Conservation (phyloP, 2,329 filamentous ascomycete species). For the Aspergillus fumigatus region DNA sequence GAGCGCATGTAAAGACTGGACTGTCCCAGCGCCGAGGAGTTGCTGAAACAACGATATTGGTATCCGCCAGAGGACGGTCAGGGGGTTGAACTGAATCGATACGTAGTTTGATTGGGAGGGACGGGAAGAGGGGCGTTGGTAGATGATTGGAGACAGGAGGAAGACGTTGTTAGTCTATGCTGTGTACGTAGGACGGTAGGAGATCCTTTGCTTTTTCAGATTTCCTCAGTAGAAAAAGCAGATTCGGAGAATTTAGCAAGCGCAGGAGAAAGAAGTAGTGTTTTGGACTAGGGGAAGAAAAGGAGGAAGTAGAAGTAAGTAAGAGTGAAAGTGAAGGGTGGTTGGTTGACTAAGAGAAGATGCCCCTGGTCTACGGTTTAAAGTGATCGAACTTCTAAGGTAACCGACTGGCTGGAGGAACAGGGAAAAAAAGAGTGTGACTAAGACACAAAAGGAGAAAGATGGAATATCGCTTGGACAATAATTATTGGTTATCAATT, state of each 20-base stretch:
- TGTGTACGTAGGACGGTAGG: background rate
- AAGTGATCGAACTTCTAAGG: background rate
- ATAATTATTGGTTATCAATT: background rate
- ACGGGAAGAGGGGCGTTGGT: slow-evolving; percentile 7
- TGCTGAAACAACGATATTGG: slow-evolving; percentile 21
- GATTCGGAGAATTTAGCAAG: background rate
- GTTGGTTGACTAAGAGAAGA: background rate
- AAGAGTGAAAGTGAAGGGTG: background rate
- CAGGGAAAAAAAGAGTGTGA: background rate
- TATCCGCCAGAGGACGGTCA: slow-evolving; percentile 11
- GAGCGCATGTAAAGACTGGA: slow-evolving; percentile 4
- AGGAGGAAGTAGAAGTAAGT: slow-evolving; percentile 1
- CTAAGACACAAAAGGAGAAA: slow-evolving; percentile 1
- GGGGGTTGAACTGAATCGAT: slow-evolving; percentile 5
- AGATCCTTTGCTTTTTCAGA: background rate
- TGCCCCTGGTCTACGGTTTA: background rate
- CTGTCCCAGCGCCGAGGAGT: slow-evolving; percentile 3
- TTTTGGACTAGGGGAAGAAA: background rate
- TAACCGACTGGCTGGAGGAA: slow-evolving; percentile 4
- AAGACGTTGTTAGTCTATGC: background rate
- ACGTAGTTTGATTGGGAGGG: slow-evolving; percentile 6
- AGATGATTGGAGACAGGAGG: slow-evolving; percentile 4
- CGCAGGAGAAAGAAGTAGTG: background rate
- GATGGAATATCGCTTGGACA: slow-evolving; percentile 6
- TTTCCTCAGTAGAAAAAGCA: background rate